phyloP scores from a whole-genome alignment of 2,329 filamentous ascomycete species.

The Myotisia sp. region DNA sequence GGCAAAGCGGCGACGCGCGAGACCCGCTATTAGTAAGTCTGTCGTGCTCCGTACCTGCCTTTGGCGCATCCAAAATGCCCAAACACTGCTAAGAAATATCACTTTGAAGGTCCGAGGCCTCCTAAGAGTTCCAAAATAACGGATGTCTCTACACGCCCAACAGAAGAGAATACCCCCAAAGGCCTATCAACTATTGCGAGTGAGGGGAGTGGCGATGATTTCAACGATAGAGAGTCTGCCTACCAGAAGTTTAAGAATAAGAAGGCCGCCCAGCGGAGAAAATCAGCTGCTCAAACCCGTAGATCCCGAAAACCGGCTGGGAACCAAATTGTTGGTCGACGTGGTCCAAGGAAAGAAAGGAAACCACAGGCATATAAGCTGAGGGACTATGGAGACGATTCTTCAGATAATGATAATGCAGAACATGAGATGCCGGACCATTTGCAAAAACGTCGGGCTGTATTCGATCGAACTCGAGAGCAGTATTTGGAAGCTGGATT shows the following conservation, averaged over 20 bases:
- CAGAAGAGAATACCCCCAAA: not conserved
- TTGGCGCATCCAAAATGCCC: too few relatives aligned
- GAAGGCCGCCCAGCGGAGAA: conserved; percentile 41
- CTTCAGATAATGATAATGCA: conserved; percentile 41
- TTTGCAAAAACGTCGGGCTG: conserved; percentile 49
- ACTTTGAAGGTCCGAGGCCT: not conserved
- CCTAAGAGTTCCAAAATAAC: not conserved
- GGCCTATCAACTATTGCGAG: conserved; percentile 17
- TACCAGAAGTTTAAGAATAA: conserved; percentile 53
- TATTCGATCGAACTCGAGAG: conserved; percentile 51
- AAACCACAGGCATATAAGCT: conserved; percentile 20
- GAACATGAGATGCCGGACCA: conserved; percentile 57
- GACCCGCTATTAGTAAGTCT: too few relatives aligned
- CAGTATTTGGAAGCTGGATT: conserved; percentile 53
- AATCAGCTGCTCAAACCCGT: conserved; percentile 34
- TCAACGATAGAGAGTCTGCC: conserved; percentile 30
- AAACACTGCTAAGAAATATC: too few relatives aligned
- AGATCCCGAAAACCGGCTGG: conserved; percentile 35
- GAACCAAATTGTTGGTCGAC: conserved; percentile 23
- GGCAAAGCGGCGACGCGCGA: not conserved
- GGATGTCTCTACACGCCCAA: not conserved
- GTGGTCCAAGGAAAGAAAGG: conserved; percentile 18
- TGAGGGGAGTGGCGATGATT: conserved; percentile 19
- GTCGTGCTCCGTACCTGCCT: too few relatives aligned
- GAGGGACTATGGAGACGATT: conserved; percentile 32